Conservation (phyloP, 1,284 basidiomycete genomes). For the Trichosporon sp. region DNA sequence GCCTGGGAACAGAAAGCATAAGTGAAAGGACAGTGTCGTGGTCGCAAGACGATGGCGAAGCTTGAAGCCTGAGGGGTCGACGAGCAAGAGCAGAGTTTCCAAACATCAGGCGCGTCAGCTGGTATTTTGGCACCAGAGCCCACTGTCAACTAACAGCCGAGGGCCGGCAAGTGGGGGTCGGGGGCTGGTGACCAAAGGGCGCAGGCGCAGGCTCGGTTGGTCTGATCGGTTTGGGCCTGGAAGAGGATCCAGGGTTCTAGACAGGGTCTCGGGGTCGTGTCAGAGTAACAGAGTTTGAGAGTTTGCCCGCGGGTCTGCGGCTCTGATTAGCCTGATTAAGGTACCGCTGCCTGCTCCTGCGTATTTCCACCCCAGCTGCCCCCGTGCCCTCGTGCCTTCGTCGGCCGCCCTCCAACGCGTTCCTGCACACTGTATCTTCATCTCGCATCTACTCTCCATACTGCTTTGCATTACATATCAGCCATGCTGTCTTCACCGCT, state of each 20-base stretch:
- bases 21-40: no score
- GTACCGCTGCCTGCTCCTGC: neutral
- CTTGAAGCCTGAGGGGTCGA: neutral
- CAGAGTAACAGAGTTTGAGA: neutral
- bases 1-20: neutral
- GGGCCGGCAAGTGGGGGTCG: neutral
- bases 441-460: no score
- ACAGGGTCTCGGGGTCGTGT: neutral
- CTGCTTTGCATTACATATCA: no score
- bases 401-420: neutral
- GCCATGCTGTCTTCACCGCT: no score
- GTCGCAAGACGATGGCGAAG: neutral
- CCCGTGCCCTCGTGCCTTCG: neutral
- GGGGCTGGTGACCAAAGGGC: neutral
- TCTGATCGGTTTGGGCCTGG: neutral
- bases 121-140: neutral
- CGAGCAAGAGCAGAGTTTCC: neutral
- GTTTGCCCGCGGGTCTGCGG: neutral
- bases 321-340: neutral
- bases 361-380: neutral
- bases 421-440: neutral
- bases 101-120: neutral
- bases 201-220: neutral
- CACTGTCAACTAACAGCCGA: neutral
- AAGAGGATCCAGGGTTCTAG: neutral